Base-by-base conservation (phyloP, 2,329 filamentous ascomycete species). In the Dactylellina leptospora region DNA sequence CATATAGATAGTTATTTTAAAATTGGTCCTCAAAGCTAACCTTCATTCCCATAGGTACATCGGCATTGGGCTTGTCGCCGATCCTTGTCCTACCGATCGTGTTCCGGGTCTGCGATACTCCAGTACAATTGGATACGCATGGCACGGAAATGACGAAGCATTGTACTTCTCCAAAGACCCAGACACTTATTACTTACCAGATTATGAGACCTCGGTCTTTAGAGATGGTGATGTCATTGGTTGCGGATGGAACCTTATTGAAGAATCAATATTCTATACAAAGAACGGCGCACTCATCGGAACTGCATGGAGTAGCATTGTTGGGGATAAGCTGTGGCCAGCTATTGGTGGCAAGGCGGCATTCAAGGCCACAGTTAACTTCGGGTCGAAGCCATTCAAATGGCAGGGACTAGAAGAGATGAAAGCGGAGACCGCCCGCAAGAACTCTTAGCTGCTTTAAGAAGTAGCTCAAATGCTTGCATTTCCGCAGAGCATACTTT, bases 121-220 rank as follows among this genome's bases (percentile, higher is more conserved):
- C 20, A 40, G 44, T 22, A 51, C 66, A 18, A 38, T 61, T 3
- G 54, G 42, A 16, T 71, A 71, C 45, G 66, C 50, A 25, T 60
- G 55, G 58, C 66, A 71, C 20, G 66, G 66, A 3, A 61, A 71
- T n/a, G 66, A 71, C 18, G 66, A 51, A 1, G 33, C 6, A 16
- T 33, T 55, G 4, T 71, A 62, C 44, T 58, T 28, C 20, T 62
- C 50, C 28, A 55, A 28, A 11, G 33, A 44, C 2, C 11, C 38
- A 9, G 44, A 48, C 10, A 30, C 58, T n/a, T 71, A 27, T 40
- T 18, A 51, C 8, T 30, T 42, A 4, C 38, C 45, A 18, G 33
- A 16, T 20, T 36, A 28, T 23, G 40, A 42, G n/a, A 27, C 23
- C 22, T 11, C 18, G 0, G 9, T 25, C 3, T 71, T 56, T 18